Percentiles rank a stretch among this genome's conserved stretches.
phyloP scores from a whole-genome alignment of 805 yeast genomes.

The Candida schatavii region DNA sequence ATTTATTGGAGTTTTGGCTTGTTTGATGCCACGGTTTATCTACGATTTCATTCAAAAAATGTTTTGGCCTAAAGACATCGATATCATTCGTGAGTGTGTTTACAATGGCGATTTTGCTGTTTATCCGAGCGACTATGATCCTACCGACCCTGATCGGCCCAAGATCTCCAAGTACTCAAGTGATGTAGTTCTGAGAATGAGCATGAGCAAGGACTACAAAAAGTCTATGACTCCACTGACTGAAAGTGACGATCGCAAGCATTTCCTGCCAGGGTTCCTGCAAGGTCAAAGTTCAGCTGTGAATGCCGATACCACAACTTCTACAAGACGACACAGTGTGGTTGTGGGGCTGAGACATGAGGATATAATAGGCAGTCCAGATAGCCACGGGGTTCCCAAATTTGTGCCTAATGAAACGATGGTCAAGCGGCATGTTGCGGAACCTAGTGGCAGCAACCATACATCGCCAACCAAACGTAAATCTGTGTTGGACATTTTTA shows the following conservation, averaged over 20 bases:
- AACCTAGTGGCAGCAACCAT: neutral
- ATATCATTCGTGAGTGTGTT: constrained; percentile 71
- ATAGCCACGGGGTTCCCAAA: neutral
- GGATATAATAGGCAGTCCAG: constrained; percentile 20
- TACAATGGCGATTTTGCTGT: constrained; percentile 62
- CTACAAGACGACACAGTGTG: constrained; percentile 30
- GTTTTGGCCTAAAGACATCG: constrained; percentile 63
- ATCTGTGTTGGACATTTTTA: constrained; percentile 29
- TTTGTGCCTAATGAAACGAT: constrained; percentile 5
- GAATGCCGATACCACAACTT: neutral
- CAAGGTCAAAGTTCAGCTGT: constrained; percentile 1
- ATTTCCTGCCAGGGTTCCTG: neutral
- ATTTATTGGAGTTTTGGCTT: constrained; percentile 59
- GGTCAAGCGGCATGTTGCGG: neutral
- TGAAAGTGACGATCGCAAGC: constrained; percentile 1
- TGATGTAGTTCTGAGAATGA: constrained; percentile 15
- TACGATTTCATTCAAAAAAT: constrained; percentile 54
- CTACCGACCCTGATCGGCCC: constrained; percentile 70
- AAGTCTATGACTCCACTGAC: constrained; percentile 1
- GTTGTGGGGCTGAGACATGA: constrained; percentile 25
- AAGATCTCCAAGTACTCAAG: constrained; percentile 45
- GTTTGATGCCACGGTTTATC: constrained; percentile 66
- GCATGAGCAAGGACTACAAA: constrained; percentile 8
- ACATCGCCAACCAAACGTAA: constrained; percentile 22
- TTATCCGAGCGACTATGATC: constrained; percentile 70